Percentiles rank a stretch among this genome's conserved stretches.
phyloP scores from a whole-genome alignment of 2,329 filamentous ascomycete genomes.

The Ophiostoma perfectum region DNA sequence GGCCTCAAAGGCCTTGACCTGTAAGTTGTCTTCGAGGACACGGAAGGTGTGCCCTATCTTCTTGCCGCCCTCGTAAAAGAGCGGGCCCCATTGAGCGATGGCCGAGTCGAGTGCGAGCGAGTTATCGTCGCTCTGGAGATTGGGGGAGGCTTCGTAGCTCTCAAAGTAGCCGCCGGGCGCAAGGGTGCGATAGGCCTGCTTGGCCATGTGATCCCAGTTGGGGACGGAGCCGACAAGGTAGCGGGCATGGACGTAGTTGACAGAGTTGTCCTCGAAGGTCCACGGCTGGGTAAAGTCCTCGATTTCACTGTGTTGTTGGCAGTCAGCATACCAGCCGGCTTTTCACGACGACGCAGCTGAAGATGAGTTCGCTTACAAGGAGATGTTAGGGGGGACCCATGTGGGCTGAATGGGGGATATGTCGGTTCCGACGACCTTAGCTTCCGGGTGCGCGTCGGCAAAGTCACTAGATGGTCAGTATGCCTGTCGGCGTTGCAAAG shows the following conservation, averaged over 20 bases:
- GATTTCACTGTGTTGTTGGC: conserved; percentile 26
- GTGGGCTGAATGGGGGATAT: conserved; percentile 37
- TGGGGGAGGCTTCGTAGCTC: conserved; percentile 26
- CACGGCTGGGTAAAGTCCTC: conserved; percentile 31
- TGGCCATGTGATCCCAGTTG: conserved; percentile 28
- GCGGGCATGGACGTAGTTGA: conserved; percentile 32
- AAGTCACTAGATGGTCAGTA: conserved; percentile 17
- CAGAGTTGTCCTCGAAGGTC: conserved; percentile 26
- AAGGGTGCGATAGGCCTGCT: conserved; percentile 27
- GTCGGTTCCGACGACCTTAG: conserved; percentile 39
- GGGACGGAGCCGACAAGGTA: conserved; percentile 29
- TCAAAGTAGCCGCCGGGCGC: conserved; percentile 49
- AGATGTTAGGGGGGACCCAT: conserved; percentile 22
- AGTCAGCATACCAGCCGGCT: not conserved
- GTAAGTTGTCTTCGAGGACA: conserved; percentile 49
- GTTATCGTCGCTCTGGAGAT: conserved; percentile 27
- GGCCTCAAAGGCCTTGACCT: conserved; percentile 46
- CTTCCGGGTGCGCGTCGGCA: conserved; percentile 19
- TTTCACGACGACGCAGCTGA: not conserved
- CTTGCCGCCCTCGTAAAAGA: conserved; percentile 40
- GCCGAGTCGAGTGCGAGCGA: conserved; percentile 26
- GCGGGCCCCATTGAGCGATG: conserved; percentile 27
- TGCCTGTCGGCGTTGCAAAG: too few relatives aligned
- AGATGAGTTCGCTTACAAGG: conserved; percentile 14
- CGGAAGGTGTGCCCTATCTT: conserved; percentile 42